phyloP scores from a whole-genome alignment of 305 asterid species.

The Fraxinus albicans region DNA sequence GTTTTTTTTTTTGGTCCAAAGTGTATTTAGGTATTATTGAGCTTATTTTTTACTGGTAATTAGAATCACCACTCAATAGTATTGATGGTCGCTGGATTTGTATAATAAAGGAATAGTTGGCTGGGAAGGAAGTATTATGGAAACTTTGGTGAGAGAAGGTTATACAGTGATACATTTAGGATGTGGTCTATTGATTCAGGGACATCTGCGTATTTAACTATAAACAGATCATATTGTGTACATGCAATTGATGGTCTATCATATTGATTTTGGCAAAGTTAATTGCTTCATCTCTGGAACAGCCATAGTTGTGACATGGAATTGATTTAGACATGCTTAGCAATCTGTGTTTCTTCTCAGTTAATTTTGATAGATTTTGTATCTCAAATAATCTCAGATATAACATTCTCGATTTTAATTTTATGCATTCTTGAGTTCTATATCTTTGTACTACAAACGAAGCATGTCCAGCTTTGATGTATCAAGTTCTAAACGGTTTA shows the following conservation, averaged over 20 bases:
- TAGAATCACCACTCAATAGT: not conserved
- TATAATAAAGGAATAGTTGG: not conserved
- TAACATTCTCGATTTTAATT: not conserved
- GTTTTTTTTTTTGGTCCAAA: not conserved
- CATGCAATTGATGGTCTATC: not conserved
- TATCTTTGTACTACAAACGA: not conserved
- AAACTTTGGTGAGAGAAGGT: not conserved
- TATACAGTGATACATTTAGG: not conserved
- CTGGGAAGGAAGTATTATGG: not conserved
- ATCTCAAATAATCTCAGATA: not conserved
- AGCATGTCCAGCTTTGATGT: slow-evolving; percentile 1
- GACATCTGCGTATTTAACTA: not conserved
- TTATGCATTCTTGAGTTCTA: not conserved
- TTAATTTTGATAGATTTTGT: not conserved
- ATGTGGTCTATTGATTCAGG: not conserved
- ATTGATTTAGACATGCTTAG: not conserved
- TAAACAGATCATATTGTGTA: not conserved
- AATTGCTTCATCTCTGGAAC: not conserved
- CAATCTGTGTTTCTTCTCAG: not conserved
- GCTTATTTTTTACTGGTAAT: not conserved
- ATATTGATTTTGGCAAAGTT: not conserved
- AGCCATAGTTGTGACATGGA: not conserved
- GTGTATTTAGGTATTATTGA: not conserved
- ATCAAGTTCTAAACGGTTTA: not conserved
- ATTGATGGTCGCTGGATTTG: not conserved